Percentiles rank a stretch among this genome's conserved stretches.
These are phyloP conservation scores for Rickenella mellea DNA, from an alignment of 768 basidiomycete genomes.

Conservation along the genomic window DNA sequence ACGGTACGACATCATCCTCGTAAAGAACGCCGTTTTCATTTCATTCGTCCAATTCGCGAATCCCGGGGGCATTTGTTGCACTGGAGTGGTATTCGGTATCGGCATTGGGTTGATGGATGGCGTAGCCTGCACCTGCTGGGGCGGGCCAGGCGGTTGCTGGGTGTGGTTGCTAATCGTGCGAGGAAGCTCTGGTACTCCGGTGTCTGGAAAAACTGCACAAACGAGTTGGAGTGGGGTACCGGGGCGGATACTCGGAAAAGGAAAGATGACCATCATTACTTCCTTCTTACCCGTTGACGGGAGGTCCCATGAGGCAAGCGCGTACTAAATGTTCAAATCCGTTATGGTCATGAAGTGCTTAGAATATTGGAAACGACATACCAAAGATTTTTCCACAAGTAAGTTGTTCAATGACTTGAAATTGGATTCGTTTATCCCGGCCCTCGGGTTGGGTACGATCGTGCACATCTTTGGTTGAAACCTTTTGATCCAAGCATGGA, in stretches of 20 bases:
- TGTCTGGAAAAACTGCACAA: conserved; percentile 41
- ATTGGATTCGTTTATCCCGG: conserved; percentile 29
- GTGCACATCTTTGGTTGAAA: conserved; percentile 4
- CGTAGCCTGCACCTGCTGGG: too few species aligned
- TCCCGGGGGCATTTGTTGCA: too few species aligned
- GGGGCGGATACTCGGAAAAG: conserved; percentile 16
- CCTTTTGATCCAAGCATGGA: conserved; percentile 4
- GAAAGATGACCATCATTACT: conserved; percentile 40
- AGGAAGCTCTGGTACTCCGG: conserved; percentile 46
- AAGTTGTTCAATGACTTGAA: conserved; percentile 32
- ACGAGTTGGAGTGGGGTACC: conserved; percentile 17
- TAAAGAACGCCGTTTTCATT: too few species aligned
- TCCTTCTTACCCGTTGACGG: conserved; percentile 29
- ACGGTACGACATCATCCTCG: too few species aligned
- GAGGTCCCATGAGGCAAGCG: conserved; percentile 39
- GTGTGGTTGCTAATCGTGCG: too few species aligned
- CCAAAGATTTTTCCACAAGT: conserved; percentile 34
- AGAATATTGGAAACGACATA: conserved; percentile 20
- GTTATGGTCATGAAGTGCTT: conserved; percentile 1
- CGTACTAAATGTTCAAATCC: conserved; percentile 28
- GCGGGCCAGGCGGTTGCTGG: too few species aligned
- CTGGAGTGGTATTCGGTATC: too few species aligned
- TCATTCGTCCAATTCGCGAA: too few species aligned
- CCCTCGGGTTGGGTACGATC: not conserved
- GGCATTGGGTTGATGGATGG: too few species aligned